phyloP scores from a whole-genome alignment of 306 rosid genomes.

The Rosa chinensis region DNA sequence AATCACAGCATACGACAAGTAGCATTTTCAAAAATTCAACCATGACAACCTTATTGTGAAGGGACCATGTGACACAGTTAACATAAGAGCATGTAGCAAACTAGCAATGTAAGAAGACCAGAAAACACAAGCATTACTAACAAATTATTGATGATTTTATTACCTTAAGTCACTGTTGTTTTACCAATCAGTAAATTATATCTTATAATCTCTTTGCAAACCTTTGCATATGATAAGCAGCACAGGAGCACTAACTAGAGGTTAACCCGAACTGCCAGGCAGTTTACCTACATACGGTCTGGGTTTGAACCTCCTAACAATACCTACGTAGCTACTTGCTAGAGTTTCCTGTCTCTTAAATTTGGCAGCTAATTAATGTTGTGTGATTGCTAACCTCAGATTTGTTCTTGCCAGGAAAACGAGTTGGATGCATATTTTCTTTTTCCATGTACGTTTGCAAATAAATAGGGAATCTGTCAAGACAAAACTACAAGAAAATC shows the following conservation, averaged over 20 bases:
- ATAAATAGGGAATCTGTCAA: slow-evolving; percentile 16
- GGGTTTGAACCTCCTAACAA: not conserved
- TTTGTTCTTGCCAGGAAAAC: slow-evolving; percentile 38
- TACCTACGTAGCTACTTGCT: not conserved
- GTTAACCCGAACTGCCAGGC: not conserved
- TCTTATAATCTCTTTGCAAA: not conserved
- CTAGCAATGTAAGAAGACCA: not conserved
- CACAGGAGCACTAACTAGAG: not conserved
- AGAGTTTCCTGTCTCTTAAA: not conserved
- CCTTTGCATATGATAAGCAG: not conserved
- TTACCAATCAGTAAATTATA: not conserved
- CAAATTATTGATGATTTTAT: not conserved
- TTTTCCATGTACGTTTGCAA: slow-evolving; percentile 53
- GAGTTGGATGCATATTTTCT: slow-evolving; percentile 50
- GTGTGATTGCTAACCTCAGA: slow-evolving; percentile 46
- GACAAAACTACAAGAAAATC: not conserved
- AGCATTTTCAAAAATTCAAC: slow-evolving; percentile 21
- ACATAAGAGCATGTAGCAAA: slow-evolving; percentile 5
- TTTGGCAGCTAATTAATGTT: not conserved
- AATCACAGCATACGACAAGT: slow-evolving; percentile 16
- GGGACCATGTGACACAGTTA: slow-evolving; percentile 74
- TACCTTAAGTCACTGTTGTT: not conserved
- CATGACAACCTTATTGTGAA: slow-evolving; percentile 81
- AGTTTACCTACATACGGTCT: not conserved
- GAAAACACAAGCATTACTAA: not conserved